Base-by-base conservation (phyloP, 2,329 filamentous ascomycete species). In the Beauveria asiatica region DNA sequence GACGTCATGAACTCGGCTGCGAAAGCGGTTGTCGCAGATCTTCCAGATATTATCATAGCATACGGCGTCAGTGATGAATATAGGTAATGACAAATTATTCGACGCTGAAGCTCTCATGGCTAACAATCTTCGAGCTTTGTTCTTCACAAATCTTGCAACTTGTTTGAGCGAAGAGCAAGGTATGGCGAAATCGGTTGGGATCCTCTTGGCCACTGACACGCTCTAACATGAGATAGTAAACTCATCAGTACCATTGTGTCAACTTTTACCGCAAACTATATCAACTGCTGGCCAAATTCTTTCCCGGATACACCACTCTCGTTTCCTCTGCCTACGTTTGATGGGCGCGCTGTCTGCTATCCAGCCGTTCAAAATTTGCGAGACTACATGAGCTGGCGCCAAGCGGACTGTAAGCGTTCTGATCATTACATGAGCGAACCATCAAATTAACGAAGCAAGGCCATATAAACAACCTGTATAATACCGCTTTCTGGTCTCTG, bases 391-490 rank as follows among this genome's bases (percentile, higher is more conserved):
- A 92, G 89, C 70, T 99, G 94, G 94, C 83, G 94, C 67, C 94
- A 99, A 74, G 94, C 90, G 48, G 94, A 99, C 72, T 97, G 94
- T 94, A 72, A 73, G 86, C 74, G 16, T 4, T 8, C 3, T 44
- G 7, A 25, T 10, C 16, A n/a, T 16, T 30, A 5, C 9, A 48
- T n/a, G 2, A 13, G 25, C 25, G n/a, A 8, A 11, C 2, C 8
- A 25, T 16, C 9, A 13, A 39, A 33, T 50, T 60, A n/a, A 60
- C 16, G 3, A 71, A 25, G 0, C 10, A 62, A 93, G 90, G 90
- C 65, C 94, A 99, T 71, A 96, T 99, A 67, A 99, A 99, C 73
- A 99, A 99, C 69, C 82, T 99, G 5, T 99, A 97, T 74, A 99
- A 99, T 72, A 99, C 94, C 0, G 90, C 91, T 0, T 97, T 97